Percentiles rank a stretch among this genome's conserved stretches.
These are phyloP conservation scores for Lactarius sp. DNA, from an alignment of 768 basidiomycete genomes.

Conservation along the genomic window DNA sequence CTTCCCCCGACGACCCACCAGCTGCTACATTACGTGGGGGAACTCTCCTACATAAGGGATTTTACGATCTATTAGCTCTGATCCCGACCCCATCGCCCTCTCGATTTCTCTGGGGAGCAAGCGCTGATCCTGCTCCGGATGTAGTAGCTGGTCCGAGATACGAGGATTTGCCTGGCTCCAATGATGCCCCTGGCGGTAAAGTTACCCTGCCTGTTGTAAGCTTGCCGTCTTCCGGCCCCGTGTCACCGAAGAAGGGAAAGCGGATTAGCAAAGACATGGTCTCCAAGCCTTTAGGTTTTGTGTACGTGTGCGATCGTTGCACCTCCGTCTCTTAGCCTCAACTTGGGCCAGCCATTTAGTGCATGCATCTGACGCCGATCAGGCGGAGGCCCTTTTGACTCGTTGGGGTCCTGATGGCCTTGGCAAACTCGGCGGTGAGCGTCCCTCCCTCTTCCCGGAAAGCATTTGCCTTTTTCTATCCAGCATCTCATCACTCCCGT, in stretches of 20 bases:
- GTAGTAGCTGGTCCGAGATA: constrained; percentile 63
- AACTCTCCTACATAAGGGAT: constrained; percentile 82
- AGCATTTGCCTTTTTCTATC: constrained; percentile 8
- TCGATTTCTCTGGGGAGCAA: constrained; percentile 53
- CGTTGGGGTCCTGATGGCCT: constrained; percentile 87
- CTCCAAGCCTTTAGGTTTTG: constrained; percentile 73
- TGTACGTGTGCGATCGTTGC: constrained; percentile 49
- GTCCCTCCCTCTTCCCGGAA: constrained; percentile 19
- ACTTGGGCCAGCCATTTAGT: constrained; percentile 66
- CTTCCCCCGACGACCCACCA: constrained; percentile 39
- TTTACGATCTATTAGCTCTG: constrained; percentile 79
- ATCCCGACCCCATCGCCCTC: constrained; percentile 64
- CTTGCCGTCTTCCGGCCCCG: constrained; percentile 30
- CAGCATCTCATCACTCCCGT: constrained; percentile 29
- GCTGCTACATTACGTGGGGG: constrained; percentile 56
- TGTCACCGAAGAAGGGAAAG: constrained; percentile 46
- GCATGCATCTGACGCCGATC: constrained; percentile 87
- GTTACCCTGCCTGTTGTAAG: constrained; percentile 33
- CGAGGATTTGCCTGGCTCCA: constrained; percentile 46
- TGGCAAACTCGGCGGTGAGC: constrained; percentile 81
- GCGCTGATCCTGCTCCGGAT: constrained; percentile 33
- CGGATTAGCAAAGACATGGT: constrained; percentile 88
- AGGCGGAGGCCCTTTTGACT: constrained; percentile 79
- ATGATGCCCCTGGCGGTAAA: constrained; percentile 28
- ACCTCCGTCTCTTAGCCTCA: constrained; percentile 21